phyloP scores from a whole-genome alignment of 1,284 basidiomycete genomes.

The Cryptococcus wingfieldii region DNA sequence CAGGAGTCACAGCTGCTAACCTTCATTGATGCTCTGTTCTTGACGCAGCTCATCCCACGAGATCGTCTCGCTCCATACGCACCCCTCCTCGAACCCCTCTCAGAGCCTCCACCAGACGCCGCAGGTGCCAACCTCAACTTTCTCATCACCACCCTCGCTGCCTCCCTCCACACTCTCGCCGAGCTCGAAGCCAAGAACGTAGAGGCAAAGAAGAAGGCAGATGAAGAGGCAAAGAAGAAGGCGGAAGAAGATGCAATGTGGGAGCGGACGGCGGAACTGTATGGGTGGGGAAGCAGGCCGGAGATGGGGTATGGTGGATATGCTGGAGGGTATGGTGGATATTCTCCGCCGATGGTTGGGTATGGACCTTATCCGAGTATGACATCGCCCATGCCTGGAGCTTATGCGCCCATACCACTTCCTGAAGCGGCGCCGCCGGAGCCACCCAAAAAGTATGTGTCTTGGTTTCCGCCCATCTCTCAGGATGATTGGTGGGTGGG shows the following conservation, averaged over 20 bases:
- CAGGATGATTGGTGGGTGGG: no score
- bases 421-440: no score
- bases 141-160: slow-evolving; percentile 5
- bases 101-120: not conserved
- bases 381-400: no score
- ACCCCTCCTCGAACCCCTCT: slow-evolving; percentile 7
- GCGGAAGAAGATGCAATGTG: slow-evolving; percentile 6
- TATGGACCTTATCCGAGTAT: no score
- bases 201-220: slow-evolving; percentile 4
- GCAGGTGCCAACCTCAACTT: slow-evolving; percentile 1
- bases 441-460: no score
- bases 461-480: no score
- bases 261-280: slow-evolving; percentile 4
- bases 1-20: not conserved
- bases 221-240: slow-evolving; percentile 7
- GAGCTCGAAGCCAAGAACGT: not conserved
- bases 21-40: slow-evolving; percentile 4
- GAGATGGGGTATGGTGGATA: not conserved
- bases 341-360: no score
- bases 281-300: slow-evolving; percentile 5
- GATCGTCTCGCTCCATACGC: slow-evolving; percentile 6
- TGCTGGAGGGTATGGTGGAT: no score
- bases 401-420: no score
- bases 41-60: slow-evolving; percentile 8
- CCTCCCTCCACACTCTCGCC: slow-evolving; percentile 1